These are phyloP conservation scores for Nakaseomyces sp. DNA, from an alignment of 1,139 yeast genomes.

Conservation along the genomic window DNA sequence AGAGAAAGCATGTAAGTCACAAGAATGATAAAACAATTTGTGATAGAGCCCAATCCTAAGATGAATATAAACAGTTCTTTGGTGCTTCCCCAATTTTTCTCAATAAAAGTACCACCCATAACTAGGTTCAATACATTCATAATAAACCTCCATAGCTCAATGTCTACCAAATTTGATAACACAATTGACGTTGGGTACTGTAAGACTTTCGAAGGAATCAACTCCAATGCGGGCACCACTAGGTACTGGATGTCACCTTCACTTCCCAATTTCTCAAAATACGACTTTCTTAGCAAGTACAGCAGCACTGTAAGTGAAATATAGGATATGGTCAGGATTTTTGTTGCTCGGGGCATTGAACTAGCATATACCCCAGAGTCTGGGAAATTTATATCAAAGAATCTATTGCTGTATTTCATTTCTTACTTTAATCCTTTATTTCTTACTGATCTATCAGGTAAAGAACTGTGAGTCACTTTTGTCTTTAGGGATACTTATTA, in stretches of 20 bases:
- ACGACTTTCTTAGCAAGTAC: constrained; percentile 29
- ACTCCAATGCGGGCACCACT: constrained; percentile 47
- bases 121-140: constrained; percentile 43
- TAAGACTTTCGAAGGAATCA: constrained; percentile 57
- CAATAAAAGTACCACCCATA: constrained; percentile 46
- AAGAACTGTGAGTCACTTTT: no score
- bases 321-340: constrained; percentile 29
- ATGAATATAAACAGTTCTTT: constrained; percentile 54
- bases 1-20: constrained; percentile 33
- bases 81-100: constrained; percentile 46
- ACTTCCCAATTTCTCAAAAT: constrained; percentile 18
- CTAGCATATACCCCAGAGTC: constrained; percentile 14
- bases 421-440: no score
- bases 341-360: constrained; percentile 38
- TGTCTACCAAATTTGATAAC: constrained; percentile 66
- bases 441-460: no score
- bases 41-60: constrained; percentile 46
- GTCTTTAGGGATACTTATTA: no score
- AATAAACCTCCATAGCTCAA: constrained; percentile 42
- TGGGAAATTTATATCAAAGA: constrained; percentile 20
- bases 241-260: constrained; percentile 19
- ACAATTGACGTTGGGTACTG: constrained; percentile 70
- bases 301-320: constrained; percentile 30
- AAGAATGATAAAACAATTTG: constrained; percentile 46
- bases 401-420: constrained; percentile 18